These are phyloP conservation scores for Guillardia theta DNA, from an alignment of 78 protist genomes.

Conservation along the genomic window DNA sequence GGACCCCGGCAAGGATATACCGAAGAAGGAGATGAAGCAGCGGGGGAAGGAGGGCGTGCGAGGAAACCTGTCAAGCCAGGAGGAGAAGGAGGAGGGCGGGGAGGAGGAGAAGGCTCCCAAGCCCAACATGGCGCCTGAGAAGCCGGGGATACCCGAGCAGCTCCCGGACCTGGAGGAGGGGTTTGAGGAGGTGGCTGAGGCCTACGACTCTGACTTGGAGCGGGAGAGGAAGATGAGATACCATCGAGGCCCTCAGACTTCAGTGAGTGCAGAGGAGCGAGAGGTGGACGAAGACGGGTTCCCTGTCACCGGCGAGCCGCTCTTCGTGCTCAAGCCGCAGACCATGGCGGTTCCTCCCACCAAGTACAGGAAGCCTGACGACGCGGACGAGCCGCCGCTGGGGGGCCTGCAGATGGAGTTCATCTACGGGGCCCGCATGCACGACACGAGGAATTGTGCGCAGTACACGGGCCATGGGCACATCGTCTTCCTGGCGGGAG, in stretches of 20 bases:
- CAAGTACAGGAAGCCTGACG: slow-evolving; percentile 22
- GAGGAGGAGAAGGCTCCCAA: too few species aligned
- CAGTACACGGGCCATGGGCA: neutral
- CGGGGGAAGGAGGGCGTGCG: neutral
- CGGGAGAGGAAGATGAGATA: neutral
- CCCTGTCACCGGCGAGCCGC: neutral
- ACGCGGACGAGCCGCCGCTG: neutral
- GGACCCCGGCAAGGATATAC: neutral
- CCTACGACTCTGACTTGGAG: neutral
- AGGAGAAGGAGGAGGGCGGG: too few species aligned
- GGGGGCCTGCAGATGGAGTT: slow-evolving; percentile 12
- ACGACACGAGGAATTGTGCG: neutral
- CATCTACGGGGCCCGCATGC: neutral
- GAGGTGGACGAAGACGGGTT: neutral
- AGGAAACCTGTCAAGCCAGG: too few species aligned
- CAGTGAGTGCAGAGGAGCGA: neutral
- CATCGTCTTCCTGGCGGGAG: neutral
- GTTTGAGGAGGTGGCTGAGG: neutral
- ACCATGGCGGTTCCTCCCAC: neutral
- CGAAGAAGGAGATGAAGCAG: neutral
- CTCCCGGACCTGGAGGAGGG: neutral
- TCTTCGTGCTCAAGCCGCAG: neutral
- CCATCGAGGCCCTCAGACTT: neutral
- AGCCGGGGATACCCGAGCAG: neutral
- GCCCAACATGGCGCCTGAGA: too few species aligned